Conservation (phyloP, 163 green algal species). For the Trebouxiophyceae sp. region DNA sequence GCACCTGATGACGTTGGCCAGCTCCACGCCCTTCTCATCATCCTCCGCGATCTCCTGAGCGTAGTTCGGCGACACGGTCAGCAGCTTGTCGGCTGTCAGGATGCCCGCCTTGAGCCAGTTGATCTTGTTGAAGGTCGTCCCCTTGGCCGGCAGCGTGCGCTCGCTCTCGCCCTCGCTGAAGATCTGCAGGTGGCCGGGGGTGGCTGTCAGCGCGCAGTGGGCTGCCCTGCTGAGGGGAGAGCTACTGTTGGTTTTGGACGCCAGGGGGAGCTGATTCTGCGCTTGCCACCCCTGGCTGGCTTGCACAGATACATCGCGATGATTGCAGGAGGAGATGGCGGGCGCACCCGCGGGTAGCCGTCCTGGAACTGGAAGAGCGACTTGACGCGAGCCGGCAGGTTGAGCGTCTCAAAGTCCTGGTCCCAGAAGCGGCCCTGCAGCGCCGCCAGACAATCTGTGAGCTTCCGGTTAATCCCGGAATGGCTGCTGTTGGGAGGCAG, state of each 20-base stretch:
- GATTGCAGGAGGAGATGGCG: neutral
- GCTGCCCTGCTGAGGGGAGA: too few relatives aligned
- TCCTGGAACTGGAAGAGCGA: slow-evolving; percentile 79
- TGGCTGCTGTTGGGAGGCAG: too few relatives aligned
- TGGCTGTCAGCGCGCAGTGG: too few relatives aligned
- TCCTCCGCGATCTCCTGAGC: slow-evolving; percentile 75
- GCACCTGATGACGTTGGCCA: slow-evolving; percentile 61
- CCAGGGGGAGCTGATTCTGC: too few relatives aligned
- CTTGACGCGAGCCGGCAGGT: slow-evolving; percentile 48
- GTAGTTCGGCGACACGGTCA: slow-evolving; percentile 95
- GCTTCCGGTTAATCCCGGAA: too few relatives aligned
- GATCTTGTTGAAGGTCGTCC: slow-evolving; percentile 87
- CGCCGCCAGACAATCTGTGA: too few relatives aligned
- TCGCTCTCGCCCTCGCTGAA: too few relatives aligned
- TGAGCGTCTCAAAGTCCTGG: slow-evolving; percentile 64
- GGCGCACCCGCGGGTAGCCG: slow-evolving; percentile 63
- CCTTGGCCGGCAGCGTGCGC: too few relatives aligned
- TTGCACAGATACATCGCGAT: too few relatives aligned
- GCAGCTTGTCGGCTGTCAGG: slow-evolving; percentile 62
- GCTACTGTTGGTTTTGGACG: too few relatives aligned
- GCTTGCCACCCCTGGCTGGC: too few relatives aligned
- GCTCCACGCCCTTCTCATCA: slow-evolving; percentile 79
- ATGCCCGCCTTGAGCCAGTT: slow-evolving; percentile 80
- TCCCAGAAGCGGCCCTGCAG: slow-evolving; percentile 82
- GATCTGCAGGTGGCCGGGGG: too few relatives aligned